Percentiles rank a stretch among this genome's conserved stretches.
Evolutionary conservation across 352 stramenopile genomes (phyloP).

Genomic region (Globisporangium irregulare): DNA sequence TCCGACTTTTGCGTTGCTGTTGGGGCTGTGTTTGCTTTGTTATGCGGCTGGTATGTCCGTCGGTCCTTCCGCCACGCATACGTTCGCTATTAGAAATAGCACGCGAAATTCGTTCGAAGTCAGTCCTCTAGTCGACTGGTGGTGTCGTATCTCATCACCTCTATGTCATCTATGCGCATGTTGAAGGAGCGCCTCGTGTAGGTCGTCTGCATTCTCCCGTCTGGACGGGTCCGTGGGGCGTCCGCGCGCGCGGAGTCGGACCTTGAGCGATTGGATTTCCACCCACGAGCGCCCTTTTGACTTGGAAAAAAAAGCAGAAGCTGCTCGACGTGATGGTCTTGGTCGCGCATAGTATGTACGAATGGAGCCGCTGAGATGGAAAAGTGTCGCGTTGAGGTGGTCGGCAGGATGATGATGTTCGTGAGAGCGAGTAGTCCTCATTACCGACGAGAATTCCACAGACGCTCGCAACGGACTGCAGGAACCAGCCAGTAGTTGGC

Average conservation of each 20-base stretch:
- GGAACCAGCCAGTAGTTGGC: background rate
- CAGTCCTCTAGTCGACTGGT: too few relatives aligned
- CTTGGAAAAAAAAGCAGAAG: too few relatives aligned
- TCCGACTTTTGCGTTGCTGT: background rate
- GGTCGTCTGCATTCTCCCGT: background rate
- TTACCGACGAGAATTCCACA: background rate
- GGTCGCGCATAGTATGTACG: too few relatives aligned
- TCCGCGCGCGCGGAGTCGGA: background rate
- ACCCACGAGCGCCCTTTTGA: background rate
- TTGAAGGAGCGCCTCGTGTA: background rate
- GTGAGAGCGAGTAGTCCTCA: background rate
- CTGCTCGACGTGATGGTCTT: too few relatives aligned
- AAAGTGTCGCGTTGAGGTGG: background rate
- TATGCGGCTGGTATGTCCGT: background rate
- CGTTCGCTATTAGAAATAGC: background rate
- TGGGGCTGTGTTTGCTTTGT: background rate
- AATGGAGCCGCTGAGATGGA: background rate
- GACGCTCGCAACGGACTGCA: background rate
- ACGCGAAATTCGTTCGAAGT: background rate
- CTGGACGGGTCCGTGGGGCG: background rate
- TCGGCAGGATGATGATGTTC: too few relatives aligned
- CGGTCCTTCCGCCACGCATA: background rate
- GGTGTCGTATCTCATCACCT: background rate
- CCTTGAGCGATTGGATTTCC: background rate
- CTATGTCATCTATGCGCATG: background rate